A percentile compares a stretch with the other conserved stretches of the same genome.
Evolutionary conservation across 2,329 filamentous ascomycete genomes (phyloP).

Genomic region (Acrocalymma vagum): DNA sequence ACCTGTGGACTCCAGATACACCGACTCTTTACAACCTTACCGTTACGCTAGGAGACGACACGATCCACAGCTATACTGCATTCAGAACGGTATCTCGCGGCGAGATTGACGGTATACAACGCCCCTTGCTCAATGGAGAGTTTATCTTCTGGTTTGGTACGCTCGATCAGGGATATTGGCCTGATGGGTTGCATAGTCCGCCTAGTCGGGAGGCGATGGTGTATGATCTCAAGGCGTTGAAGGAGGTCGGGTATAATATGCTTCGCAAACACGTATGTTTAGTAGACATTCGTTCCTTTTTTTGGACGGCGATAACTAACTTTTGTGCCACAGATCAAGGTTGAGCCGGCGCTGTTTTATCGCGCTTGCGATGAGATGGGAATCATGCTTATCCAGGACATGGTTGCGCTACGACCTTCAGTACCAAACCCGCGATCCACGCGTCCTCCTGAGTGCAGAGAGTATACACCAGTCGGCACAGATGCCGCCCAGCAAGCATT

Average conservation of each 20-base stretch:
- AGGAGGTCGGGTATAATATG: constrained; percentile 74
- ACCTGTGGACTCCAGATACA: constrained; percentile 71
- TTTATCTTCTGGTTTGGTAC: constrained; percentile 74
- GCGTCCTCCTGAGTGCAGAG: too few relatives aligned
- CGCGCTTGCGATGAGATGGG: constrained; percentile 72
- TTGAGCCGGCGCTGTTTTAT: constrained; percentile 74
- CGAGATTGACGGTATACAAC: constrained; percentile 64
- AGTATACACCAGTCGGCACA: too few relatives aligned
- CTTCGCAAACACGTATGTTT: constrained; percentile 71
- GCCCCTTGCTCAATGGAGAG: constrained; percentile 73
- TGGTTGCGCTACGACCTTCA: constrained; percentile 65
- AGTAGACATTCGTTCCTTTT: too few relatives aligned
- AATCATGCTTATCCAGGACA: constrained; percentile 74
- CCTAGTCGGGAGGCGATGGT: constrained; percentile 74
- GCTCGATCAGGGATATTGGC: constrained; percentile 76
- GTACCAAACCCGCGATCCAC: constrained; percentile 16
- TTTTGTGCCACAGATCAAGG: constrained; percentile 67
- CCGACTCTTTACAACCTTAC: constrained; percentile 72
- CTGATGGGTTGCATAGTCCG: constrained; percentile 72
- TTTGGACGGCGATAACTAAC: constrained; percentile 2
- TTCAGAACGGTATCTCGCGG: constrained; percentile 71
- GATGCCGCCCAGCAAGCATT: constrained; percentile 71
- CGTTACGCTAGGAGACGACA: constrained; percentile 62
- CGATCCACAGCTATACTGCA: constrained; percentile 71
- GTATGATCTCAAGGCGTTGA: constrained; percentile 70